A percentile compares a stretch with the other conserved stretches of the same genome.
These are phyloP conservation scores for Aspergillus pseudoglaucus DNA, from an alignment of 2,329 filamentous ascomycete species.

Conservation along the genomic window DNA sequence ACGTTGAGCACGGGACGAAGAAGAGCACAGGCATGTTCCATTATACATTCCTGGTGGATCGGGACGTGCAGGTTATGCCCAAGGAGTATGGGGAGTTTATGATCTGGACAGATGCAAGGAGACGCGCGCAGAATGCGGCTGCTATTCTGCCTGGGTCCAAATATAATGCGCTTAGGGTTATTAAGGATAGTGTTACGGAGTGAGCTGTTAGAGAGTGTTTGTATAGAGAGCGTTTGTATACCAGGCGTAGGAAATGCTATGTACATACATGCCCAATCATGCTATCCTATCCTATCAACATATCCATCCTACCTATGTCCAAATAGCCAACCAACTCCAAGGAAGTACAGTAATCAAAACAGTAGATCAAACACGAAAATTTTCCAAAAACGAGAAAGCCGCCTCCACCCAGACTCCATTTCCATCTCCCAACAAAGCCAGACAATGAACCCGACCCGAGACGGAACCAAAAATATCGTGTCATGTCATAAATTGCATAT, in stretches of 20 bases:
- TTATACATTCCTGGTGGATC: conserved; percentile 64
- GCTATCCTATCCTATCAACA: no score
- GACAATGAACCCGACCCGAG: no score
- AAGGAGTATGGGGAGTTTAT: conserved; percentile 58
- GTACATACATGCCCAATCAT: no score
- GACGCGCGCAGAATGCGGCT: conserved; percentile 49
- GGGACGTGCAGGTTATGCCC: conserved; percentile 60
- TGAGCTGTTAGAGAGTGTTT: conserved; percentile 10
- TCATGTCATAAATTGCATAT: background rate
- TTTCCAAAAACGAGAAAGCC: no score
- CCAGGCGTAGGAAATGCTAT: no score
- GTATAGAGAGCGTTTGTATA: no score
- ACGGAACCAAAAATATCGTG: background rate
- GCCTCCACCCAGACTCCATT: no score
- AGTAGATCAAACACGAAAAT: no score
- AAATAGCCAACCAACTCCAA: no score
- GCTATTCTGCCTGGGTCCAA: conserved; percentile 32
- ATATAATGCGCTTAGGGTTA: conserved; percentile 27
- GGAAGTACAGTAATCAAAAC: no score
- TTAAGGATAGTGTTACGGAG: conserved; percentile 35
- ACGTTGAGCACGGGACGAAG: conserved; percentile 63
- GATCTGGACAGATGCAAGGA: conserved; percentile 57
- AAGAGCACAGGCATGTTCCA: conserved; percentile 69
- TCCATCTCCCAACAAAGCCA: no score
- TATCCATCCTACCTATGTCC: no score